Evolutionary conservation across 1,284 basidiomycete species (phyloP).

Genomic region (Irpex sp.): DNA sequence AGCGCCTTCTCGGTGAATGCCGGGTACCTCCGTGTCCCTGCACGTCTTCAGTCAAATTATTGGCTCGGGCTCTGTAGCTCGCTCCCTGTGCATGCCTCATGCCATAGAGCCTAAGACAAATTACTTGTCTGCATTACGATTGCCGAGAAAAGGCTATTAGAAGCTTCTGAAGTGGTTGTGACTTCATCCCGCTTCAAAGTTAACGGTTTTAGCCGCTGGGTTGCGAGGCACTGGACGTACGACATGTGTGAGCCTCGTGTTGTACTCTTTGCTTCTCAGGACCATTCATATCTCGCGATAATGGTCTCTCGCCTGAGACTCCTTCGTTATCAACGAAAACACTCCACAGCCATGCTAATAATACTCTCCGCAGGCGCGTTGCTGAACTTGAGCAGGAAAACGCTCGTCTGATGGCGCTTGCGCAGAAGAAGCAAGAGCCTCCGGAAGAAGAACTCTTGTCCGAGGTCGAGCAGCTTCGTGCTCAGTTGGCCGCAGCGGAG

Average conservation of each 20-base stretch:
- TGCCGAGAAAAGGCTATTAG: background rate
- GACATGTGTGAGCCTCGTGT: background rate
- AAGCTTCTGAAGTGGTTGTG: background rate
- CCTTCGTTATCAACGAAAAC: background rate
- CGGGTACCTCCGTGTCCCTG: background rate
- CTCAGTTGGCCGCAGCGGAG: slow-evolving; percentile 56
- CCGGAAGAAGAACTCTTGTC: slow-evolving; percentile 36
- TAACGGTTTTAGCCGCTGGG: background rate
- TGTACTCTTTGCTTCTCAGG: background rate
- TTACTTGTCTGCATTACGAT: background rate
- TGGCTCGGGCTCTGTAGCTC: background rate
- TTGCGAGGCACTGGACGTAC: background rate
- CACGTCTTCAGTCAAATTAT: background rate
- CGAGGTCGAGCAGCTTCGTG: slow-evolving; percentile 60
- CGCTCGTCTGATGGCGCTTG: slow-evolving; percentile 54
- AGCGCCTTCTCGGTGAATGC: slow-evolving; percentile 5
- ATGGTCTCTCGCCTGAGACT: background rate
- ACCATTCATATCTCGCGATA: background rate
- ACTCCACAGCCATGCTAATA: background rate
- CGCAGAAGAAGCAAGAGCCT: slow-evolving; percentile 24
- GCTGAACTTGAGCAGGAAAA: slow-evolving; percentile 76
- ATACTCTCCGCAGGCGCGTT: slow-evolving; percentile 47
- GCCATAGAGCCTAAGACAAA: background rate
- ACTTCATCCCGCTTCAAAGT: background rate
- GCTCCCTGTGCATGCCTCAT: background rate